phyloP scores from a whole-genome alignment of 345 rosid genomes.

The Ricinus communis region DNA sequence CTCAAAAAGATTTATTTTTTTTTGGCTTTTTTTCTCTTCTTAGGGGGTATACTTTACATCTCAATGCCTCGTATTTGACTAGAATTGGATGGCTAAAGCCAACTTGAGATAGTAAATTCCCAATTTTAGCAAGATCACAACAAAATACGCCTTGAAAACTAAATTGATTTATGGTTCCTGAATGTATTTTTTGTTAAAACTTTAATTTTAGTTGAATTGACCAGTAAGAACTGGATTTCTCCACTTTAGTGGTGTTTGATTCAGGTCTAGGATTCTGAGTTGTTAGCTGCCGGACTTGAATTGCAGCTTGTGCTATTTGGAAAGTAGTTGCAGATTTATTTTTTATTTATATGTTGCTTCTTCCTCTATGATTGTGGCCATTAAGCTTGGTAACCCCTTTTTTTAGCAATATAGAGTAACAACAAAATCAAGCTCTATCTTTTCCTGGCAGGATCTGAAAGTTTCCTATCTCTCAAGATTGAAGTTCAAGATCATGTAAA shows the following conservation, averaged over 20 bases:
- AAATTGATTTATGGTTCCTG: constrained; percentile 35
- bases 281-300: constrained; percentile 46
- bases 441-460: constrained; percentile 96
- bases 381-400: constrained; percentile 71
- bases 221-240: constrained; percentile 23
- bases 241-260: constrained; percentile 15
- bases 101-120: constrained; percentile 66
- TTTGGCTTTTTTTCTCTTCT: background rate
- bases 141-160: constrained; percentile 89
- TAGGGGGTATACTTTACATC: constrained; percentile 46
- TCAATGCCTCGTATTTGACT: constrained; percentile 80
- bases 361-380: constrained; percentile 60
- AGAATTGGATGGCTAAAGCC: constrained; percentile 78
- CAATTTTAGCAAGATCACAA: constrained; percentile 78
- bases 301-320: constrained; percentile 46
- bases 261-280: constrained; percentile 30
- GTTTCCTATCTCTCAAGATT: constrained; percentile 76
- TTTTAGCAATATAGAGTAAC: constrained; percentile 75
- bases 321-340: constrained; percentile 48
- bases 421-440: constrained; percentile 79
- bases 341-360: constrained; percentile 57
- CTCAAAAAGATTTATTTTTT: constrained; percentile 12
- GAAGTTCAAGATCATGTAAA: constrained; percentile 91
- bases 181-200: constrained; percentile 14
- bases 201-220: constrained; percentile 22